Base-by-base conservation (phyloP, 495 filamentous ascomycete species). In the Staphylotrichum longicolle region DNA sequence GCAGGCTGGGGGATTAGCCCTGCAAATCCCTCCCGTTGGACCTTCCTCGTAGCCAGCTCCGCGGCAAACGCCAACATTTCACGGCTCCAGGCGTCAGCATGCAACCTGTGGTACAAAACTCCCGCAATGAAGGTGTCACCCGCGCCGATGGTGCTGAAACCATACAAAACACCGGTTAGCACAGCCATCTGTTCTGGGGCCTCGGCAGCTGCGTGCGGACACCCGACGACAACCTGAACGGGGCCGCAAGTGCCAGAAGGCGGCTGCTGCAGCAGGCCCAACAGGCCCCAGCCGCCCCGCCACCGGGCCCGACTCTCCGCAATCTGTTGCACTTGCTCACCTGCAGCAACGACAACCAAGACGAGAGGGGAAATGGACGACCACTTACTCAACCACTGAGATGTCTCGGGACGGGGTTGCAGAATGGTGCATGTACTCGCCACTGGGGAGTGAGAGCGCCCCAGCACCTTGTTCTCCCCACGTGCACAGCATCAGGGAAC, bases 41-140 rank as follows among this genome's bases (percentile, higher is more conserved):
- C 84, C 72, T 90, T 91, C 61, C 77, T 77, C 47, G 86, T 88
- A 51, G 88, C 87, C 70, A 91, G 69, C 34, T 80, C 79, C 61
- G 85, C 88, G 46, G 86, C 86, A 72, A 89, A 88, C 14, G 58
- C 62, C 52, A 90, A 74, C 71, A 78, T 86, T 54, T 41, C 55
- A 53, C 78, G 66, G 64, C 75, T 68, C 85, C 84, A 86, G 62
- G 80, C 77, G 27, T 78, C 64, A 32, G 63, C 61, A 66, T 79
- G 81, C 63, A 88, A 66, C 20, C 78, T 80, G 68, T 27, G 20
- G 20, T 85, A 90, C 46, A 90, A 70, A 70, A 90, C 83, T 32
- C 86, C 88, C 7, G 87, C 88, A 62, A 88, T 84, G 64, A 91
- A 90, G 2, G 88, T 90, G 68, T 91, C 88, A 65, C 88, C 88